Conservation (phyloP, 2,329 filamentous ascomycete species). For the Colletotrichum incanum region DNA sequence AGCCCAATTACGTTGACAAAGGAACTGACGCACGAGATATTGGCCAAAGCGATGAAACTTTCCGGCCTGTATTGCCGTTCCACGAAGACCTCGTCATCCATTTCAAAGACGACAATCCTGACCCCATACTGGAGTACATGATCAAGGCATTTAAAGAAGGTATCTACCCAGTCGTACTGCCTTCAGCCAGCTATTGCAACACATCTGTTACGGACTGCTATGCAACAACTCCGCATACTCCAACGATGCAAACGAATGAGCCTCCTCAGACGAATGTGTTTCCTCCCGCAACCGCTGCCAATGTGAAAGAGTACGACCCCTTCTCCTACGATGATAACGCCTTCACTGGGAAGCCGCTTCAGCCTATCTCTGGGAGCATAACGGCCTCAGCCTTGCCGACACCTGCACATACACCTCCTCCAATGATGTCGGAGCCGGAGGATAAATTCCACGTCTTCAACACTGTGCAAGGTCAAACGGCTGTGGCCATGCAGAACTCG, state of each 20-base stretch:
- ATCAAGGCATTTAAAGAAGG: conserved; percentile 63
- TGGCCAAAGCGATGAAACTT: conserved; percentile 49
- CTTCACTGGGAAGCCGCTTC: conserved; percentile 14
- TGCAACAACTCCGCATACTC: conserved; percentile 21
- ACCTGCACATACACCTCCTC: conserved; percentile 61
- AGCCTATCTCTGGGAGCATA: conserved; percentile 36
- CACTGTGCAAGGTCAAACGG: conserved; percentile 59
- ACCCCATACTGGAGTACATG: conserved; percentile 62
- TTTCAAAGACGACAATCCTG: conserved; percentile 61
- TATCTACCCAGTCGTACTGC: conserved; percentile 50
- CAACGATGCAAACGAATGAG: conserved; percentile 26
- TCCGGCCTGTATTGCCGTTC: conserved; percentile 65
- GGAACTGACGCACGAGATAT: conserved; percentile 43
- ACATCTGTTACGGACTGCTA: conserved; percentile 32
- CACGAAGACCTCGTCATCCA: conserved; percentile 71
- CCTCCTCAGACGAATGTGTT: conserved; percentile 7
- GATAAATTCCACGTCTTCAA: conserved; percentile 64
- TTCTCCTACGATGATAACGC: conserved; percentile 54
- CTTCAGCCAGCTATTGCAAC: conserved; percentile 1
- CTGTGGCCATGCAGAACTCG: conserved; percentile 71
- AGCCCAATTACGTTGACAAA: conserved; percentile 42
- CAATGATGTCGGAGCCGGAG: conserved; percentile 48
- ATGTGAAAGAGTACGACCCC: conserved; percentile 63
- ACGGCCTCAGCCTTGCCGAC: conserved; percentile 57
- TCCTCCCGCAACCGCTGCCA: conserved; percentile 35